Percentiles rank a stretch among this genome's conserved stretches.
Evolutionary conservation across 257 asterid genomes (phyloP).

Genomic region (Solanum medicagineum): DNA sequence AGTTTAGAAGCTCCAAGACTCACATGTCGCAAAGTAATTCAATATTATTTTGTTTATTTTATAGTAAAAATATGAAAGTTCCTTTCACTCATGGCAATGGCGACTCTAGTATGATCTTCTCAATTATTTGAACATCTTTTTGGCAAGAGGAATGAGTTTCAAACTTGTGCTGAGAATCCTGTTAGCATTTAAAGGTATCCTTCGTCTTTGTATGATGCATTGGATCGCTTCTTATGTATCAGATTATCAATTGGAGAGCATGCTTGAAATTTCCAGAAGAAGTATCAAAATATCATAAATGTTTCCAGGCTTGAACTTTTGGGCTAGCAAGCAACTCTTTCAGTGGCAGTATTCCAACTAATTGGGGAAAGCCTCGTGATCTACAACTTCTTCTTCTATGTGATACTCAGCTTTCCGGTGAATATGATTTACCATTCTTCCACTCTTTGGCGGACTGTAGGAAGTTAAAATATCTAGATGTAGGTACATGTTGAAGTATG

Average conservation of each 20-base stretch:
- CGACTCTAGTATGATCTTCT: background rate
- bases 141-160: background rate
- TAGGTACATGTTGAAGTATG: no score
- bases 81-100: no score
- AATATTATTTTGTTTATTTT: background rate
- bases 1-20: slow-evolving; percentile 94
- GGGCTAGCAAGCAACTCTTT: no score
- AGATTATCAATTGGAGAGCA: slow-evolving; percentile 87
- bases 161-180: background rate
- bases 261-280: slow-evolving; percentile 88
- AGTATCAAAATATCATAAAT: slow-evolving; percentile 20
- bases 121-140: background rate
- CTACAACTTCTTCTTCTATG: no score
- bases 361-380: no score
- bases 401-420: no score
- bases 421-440: no score
- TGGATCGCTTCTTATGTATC: background rate
- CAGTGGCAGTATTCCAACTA: no score
- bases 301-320: no score
- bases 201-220: background rate
- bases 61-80: background rate
- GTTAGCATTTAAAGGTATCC: background rate
- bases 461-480: no score
- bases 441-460: no score
- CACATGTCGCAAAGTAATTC: slow-evolving; percentile 87